Base-by-base conservation (phyloP, 495 filamentous ascomycete genomes). In the Lophiotrema nucula region DNA sequence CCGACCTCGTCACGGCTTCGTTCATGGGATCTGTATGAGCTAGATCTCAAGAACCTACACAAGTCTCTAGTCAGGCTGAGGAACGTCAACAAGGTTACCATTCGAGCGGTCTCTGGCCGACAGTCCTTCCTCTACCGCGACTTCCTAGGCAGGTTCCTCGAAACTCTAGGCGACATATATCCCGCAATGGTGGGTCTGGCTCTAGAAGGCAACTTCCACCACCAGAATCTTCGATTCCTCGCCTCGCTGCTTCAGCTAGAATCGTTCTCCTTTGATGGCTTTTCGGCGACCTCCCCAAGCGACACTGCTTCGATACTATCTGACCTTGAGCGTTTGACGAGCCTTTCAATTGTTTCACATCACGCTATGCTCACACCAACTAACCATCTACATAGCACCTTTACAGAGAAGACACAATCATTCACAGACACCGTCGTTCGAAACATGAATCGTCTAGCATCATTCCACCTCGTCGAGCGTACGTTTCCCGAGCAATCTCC, bases 111-210 rank as follows among this genome's bases (percentile, higher is more conserved):
- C 22, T 12, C 44, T 15, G 52, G 44, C 6, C 45, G 41, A 10
- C 58, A 62, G 21, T 56, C 58, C 0, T 47, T 43, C 23, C 51
- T 62, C 13, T 62, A 62, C 39, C 58, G 38, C 13, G 47, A 56
- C 1, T 56, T 45, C 28, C 37, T 62, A 18, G 31, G 13, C 15
- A 46, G 28, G 5, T 16, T 62, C 12, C 45, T 62, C 4, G 39
- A 56, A 18, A 22, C 15, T 4, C 37, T 62, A n/a, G 47, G 58
- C 4, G 13, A 37, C 1, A 23, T 56, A 18, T 62, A 24, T 23
- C 58, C 58, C 1, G 18, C 41, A 11, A 45, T 62, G 4, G n/a
- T 8, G 5, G 21, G 27, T 19, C 26, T 62, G 16, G 15, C 16
- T n/a, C 21, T 62, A 11, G 28, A 46, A 11, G 58, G 58, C 8